Percentiles rank a stretch among this genome's conserved stretches.
phyloP scores from a whole-genome alignment of 192 early-diverging fungal species.

The Physocladia obscura region DNA sequence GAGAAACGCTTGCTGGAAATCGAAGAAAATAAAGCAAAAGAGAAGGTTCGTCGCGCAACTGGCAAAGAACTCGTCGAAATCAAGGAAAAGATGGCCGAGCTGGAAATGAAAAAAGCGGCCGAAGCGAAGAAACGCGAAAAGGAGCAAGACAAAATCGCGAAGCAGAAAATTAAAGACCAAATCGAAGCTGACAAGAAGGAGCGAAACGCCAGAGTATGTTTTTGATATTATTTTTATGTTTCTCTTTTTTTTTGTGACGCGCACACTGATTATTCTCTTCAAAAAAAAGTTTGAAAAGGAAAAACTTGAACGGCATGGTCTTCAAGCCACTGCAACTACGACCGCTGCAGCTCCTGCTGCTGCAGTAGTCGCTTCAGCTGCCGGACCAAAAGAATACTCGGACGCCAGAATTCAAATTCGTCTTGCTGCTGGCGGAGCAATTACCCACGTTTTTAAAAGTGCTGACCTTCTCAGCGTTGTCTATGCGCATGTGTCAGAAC shows the following conservation, averaged over 20 bases:
- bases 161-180: conserved; percentile 71
- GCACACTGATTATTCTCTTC: no score
- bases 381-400: conserved; percentile 62
- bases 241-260: neutral
- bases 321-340: conserved; percentile 21
- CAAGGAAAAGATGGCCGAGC: conserved; percentile 67
- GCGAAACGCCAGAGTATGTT: conserved; percentile 59
- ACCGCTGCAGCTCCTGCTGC: conserved; percentile 34
- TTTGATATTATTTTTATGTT: neutral
- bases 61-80: conserved; percentile 71
- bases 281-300: conserved; percentile 31
- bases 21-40: conserved; percentile 67
- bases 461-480: conserved; percentile 60
- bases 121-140: conserved; percentile 75
- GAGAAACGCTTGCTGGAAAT: conserved; percentile 56
- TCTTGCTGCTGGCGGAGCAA: conserved; percentile 49
- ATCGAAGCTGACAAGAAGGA: conserved; percentile 80
- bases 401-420: conserved; percentile 77
- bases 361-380: conserved; percentile 32
- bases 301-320: conserved; percentile 38
- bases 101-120: conserved; percentile 72
- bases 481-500: conserved; percentile 53
- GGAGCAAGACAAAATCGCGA: conserved; percentile 72
- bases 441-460: conserved; percentile 66
- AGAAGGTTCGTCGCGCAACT: conserved; percentile 66